A percentile compares a stretch with the other conserved stretches of the same genome.
Evolutionary conservation across 805 yeast genomes (phyloP).

Genomic region (Zygoascus biomembranicola): DNA sequence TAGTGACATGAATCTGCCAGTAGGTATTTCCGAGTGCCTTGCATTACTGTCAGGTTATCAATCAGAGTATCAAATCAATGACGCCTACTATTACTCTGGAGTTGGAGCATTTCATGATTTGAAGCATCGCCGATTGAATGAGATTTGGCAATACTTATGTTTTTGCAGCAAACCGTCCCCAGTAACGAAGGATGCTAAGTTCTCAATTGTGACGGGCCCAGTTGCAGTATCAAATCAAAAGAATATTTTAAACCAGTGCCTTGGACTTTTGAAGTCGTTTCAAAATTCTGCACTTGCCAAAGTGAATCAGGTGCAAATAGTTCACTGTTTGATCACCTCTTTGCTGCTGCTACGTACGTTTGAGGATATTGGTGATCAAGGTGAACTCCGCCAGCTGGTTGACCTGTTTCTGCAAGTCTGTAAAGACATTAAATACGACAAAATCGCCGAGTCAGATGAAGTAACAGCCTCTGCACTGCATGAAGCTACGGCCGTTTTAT

Average conservation of each 20-base stretch:
- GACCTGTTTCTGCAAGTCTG: neutral
- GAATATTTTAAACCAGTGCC: neutral
- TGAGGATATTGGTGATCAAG: neutral
- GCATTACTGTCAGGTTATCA: neutral
- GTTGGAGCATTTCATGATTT: neutral
- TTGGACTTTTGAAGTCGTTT: neutral
- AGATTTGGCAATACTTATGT: neutral
- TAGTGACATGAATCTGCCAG: neutral
- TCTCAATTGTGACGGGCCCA: neutral
- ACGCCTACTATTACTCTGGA: neutral
- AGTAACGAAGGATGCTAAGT: no score
- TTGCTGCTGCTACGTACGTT: neutral
- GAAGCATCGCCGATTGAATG: neutral
- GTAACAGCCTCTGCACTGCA: neutral
- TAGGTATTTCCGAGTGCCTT: neutral
- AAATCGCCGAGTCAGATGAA: neutral
- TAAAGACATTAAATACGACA: neutral
- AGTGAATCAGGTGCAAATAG: neutral
- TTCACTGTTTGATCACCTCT: neutral
- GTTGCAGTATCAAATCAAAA: neutral
- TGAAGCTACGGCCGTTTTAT: neutral
- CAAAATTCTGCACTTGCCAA: neutral
- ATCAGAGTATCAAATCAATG: neutral
- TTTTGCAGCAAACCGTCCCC: no score
- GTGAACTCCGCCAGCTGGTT: neutral